A percentile compares a stretch with the other conserved stretches of the same genome.
These are phyloP conservation scores for Pontederia paniculata DNA, from an alignment of 176 grass and related monocot species.

Conservation along the genomic window DNA sequence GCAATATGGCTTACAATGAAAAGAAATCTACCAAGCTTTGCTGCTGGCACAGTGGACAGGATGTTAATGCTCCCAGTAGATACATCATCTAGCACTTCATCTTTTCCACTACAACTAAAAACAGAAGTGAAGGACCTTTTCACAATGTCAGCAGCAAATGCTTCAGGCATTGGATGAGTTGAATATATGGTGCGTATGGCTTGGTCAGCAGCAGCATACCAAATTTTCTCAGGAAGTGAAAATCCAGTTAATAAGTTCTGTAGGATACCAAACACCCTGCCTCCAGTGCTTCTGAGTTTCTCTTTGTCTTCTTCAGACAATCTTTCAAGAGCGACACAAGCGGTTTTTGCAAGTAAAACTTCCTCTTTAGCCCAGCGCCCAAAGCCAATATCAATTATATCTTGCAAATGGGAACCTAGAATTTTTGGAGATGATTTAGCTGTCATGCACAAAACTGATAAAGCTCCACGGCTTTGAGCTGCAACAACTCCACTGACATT, in stretches of 20 bases:
- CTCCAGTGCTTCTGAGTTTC: constrained; percentile 44
- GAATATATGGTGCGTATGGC: constrained; percentile 69
- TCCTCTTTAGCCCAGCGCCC: constrained; percentile 92
- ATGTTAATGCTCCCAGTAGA: constrained; percentile 20
- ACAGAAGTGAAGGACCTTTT: constrained; percentile 63
- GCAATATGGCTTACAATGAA: constrained; percentile 79
- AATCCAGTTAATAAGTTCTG: constrained; percentile 55
- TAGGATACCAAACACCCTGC: constrained; percentile 55
- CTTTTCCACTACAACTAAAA: constrained; percentile 28
- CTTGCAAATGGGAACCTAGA: constrained; percentile 65
- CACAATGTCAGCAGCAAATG: constrained; percentile 58
- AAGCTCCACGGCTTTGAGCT: constrained; percentile 68
- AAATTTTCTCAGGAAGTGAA: constrained; percentile 74
- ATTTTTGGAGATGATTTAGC: constrained; percentile 73
- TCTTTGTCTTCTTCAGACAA: constrained; percentile 82
- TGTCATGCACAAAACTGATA: constrained; percentile 92
- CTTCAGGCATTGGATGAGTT: constrained; percentile 64
- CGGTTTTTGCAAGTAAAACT: constrained; percentile 78
- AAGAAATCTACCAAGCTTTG: constrained; percentile 79
- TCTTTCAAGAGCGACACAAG: constrained; percentile 75
- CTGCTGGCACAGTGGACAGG: constrained; percentile 36
- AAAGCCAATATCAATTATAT: constrained; percentile 98
- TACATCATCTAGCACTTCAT: constrained; percentile 27
- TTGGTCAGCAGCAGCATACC: constrained; percentile 80
- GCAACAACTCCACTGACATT: constrained; percentile 57